Evolutionary conservation across 345 rosid genomes (phyloP).

Genomic region (Gossypium rotundifolium): DNA sequence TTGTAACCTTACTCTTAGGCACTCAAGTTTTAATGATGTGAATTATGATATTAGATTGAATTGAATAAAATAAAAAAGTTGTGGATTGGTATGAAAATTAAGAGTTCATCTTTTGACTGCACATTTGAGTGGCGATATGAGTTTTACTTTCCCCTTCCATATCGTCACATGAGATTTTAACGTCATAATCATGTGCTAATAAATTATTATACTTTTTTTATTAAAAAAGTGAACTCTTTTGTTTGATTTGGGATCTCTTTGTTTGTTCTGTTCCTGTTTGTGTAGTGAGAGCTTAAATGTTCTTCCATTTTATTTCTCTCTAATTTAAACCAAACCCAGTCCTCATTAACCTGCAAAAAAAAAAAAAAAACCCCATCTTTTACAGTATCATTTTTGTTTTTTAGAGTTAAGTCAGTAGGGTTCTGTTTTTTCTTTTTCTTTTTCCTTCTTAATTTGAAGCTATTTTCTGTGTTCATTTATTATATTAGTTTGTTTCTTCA

Average conservation of each 20-base stretch:
- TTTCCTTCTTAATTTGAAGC: not conserved
- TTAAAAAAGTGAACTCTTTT: not conserved
- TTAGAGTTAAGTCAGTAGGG: not conserved
- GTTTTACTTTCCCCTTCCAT: not conserved
- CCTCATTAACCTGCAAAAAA: not conserved
- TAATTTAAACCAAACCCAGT: constrained; percentile 17
- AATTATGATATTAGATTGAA: too few species aligned
- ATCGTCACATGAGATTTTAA: not conserved
- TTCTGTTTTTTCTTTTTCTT: not conserved
- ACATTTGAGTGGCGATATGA: not conserved
- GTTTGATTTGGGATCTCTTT: constrained; percentile 18
- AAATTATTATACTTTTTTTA: not conserved
- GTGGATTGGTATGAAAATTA: too few species aligned
- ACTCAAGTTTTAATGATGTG: too few species aligned
- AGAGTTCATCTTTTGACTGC: not conserved
- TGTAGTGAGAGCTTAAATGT: constrained; percentile 20
- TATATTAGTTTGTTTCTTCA: not conserved
- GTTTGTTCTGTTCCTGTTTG: constrained; percentile 37
- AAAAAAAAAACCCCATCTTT: not conserved
- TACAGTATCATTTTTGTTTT: not conserved
- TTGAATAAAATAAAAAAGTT: too few species aligned
- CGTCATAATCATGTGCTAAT: not conserved
- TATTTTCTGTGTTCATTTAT: not conserved
- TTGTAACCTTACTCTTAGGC: too few species aligned
- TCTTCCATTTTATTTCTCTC: constrained; percentile 3